These are phyloP conservation scores for Porpolomopsis calyptriformis DNA, from an alignment of 768 basidiomycete genomes.

Conservation along the genomic window DNA sequence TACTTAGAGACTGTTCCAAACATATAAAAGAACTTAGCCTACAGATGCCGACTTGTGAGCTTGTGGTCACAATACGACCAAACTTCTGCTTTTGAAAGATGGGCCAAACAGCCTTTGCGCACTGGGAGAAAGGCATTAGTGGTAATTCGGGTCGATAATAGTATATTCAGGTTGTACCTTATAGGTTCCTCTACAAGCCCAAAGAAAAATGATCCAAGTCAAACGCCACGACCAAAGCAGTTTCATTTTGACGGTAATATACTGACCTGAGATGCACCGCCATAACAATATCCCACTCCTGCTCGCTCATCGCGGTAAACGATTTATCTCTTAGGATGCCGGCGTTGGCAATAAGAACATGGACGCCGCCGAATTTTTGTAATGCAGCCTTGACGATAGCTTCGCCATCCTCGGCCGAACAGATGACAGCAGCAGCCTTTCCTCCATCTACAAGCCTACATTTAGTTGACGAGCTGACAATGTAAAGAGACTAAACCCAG, in stretches of 20 bases:
- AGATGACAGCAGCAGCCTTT: constrained; percentile 72
- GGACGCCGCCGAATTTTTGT: constrained; percentile 79
- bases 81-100: constrained; percentile 94
- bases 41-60: constrained; percentile 90
- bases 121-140: constrained; percentile 33
- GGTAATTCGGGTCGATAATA: not conserved
- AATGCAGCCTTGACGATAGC: constrained; percentile 78
- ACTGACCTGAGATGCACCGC: constrained; percentile 68
- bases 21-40: constrained; percentile 21
- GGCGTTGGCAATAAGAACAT: constrained; percentile 86
- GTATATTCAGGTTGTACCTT: no score
- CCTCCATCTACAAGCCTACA: constrained; percentile 56
- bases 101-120: constrained; percentile 92
- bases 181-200: constrained; percentile 63
- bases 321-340: constrained; percentile 92
- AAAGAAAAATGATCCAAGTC: constrained; percentile 4
- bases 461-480: not conserved
- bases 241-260: constrained; percentile 2
- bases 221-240: not conserved
- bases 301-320: constrained; percentile 77
- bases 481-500: constrained; percentile 10
- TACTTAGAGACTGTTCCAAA: not conserved
- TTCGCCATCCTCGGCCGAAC: constrained; percentile 88
- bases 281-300: constrained; percentile 91
- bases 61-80: constrained; percentile 91